Evolutionary conservation across 176 grass and related monocot species (phyloP).

Genomic region (Alloteropsis semialata): DNA sequence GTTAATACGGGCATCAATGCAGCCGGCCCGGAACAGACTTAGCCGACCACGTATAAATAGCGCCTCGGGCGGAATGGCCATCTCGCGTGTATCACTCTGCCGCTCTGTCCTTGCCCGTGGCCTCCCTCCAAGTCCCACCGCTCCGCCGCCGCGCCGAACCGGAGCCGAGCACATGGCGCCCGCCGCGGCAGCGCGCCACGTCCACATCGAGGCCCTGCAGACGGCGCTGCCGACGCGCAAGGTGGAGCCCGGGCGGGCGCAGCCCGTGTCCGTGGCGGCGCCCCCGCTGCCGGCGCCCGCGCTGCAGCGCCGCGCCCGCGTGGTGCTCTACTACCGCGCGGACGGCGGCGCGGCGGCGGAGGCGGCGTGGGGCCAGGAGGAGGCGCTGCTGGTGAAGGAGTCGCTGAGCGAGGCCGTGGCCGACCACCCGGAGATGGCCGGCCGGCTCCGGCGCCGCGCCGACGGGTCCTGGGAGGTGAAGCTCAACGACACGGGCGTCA

Average conservation of each 20-base stretch:
- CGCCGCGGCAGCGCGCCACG: conserved; percentile 4
- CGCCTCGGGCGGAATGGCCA: neutral
- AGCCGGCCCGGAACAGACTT: neutral
- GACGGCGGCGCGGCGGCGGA: conserved; percentile 15
- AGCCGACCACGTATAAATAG: neutral
- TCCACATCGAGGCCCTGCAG: conserved; percentile 71
- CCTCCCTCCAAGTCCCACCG: neutral
- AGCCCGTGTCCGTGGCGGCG: conserved; percentile 36
- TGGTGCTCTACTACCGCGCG: conserved; percentile 76
- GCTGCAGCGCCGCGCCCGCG: conserved; percentile 48
- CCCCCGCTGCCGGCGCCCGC: neutral
- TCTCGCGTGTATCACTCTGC: neutral
- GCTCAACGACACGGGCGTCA: conserved; percentile 46
- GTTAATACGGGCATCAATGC: neutral
- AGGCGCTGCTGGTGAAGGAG: conserved; percentile 69
- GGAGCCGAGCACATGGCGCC: conserved; percentile 9
- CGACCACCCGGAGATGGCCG: conserved; percentile 66
- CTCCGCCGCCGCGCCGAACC: neutral
- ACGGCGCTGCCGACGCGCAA: conserved; percentile 59
- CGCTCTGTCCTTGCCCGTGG: neutral
- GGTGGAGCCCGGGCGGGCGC: conserved; percentile 31
- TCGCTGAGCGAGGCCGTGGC: conserved; percentile 57
- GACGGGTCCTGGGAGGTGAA: conserved; percentile 81
- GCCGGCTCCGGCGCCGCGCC: conserved; percentile 55
- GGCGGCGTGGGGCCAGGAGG: conserved; percentile 31